Conservation (phyloP, 441 rosid species). For the Gossypium lobatum region DNA sequence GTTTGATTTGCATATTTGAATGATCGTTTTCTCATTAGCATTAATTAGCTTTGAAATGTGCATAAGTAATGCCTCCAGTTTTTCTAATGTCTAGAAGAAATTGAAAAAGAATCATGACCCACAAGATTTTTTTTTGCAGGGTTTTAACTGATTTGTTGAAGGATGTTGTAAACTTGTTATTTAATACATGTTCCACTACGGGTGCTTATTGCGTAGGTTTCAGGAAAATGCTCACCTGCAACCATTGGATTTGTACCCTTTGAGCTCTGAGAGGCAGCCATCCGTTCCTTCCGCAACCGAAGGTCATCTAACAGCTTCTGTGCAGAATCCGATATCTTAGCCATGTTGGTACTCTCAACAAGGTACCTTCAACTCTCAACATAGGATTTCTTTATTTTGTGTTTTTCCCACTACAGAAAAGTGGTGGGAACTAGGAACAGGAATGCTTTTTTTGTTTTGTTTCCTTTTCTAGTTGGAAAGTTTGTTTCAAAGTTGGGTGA, state of each 20-base stretch:
- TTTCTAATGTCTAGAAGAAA: conserved; percentile 12
- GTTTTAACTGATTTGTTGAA: neutral
- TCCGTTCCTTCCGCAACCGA: conserved; percentile 60
- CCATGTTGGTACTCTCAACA: conserved; percentile 41
- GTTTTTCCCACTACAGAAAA: conserved; percentile 4
- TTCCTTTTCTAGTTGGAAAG: conserved; percentile 46
- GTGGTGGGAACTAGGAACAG: neutral
- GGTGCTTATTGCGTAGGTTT: conserved; percentile 4
- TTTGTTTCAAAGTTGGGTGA: conserved; percentile 73
- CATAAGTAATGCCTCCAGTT: neutral
- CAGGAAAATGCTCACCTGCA: conserved; percentile 38
- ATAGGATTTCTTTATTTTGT: conserved; percentile 3
- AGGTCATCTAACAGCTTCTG: conserved; percentile 85
- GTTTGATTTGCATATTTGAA: neutral
- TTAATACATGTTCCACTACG: neutral
- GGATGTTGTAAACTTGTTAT: conserved; percentile 1
- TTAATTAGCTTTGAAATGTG: neutral
- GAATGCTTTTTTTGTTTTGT: conserved; percentile 12
- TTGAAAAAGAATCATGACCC: conserved; percentile 7
- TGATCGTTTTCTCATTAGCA: neutral
- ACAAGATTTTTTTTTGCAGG: neutral
- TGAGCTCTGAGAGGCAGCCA: conserved; percentile 53
- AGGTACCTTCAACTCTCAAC: conserved; percentile 6
- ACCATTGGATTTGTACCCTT: conserved; percentile 22
- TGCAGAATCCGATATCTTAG: conserved; percentile 36